Evolutionary conservation across 805 yeast species (phyloP).

Genomic region (Schwanniomyces vanrijiae): DNA sequence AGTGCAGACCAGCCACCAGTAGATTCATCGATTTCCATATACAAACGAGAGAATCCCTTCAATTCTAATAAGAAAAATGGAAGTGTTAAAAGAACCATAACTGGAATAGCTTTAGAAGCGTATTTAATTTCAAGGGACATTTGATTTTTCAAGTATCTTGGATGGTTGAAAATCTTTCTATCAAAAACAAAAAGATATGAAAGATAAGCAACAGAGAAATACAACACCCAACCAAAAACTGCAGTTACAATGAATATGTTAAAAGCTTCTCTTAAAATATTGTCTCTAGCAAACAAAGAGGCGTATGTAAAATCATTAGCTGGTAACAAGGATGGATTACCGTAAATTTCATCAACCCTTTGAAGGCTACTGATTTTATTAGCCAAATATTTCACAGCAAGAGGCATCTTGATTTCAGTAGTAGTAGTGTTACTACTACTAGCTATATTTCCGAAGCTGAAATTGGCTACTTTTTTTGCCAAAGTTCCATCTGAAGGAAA

Average conservation of each 20-base stretch:
- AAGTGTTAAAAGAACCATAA: slow-evolving; percentile 80
- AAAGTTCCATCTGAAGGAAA: slow-evolving; percentile 31
- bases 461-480: slow-evolving; percentile 12
- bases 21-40: slow-evolving; percentile 60
- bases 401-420: slow-evolving; percentile 11
- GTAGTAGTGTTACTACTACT: slow-evolving; percentile 7
- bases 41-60: slow-evolving; percentile 78
- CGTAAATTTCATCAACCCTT: slow-evolving; percentile 49
- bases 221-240: slow-evolving; percentile 84
- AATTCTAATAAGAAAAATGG: slow-evolving; percentile 90
- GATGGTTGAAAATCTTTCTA: slow-evolving; percentile 89
- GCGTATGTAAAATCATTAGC: slow-evolving; percentile 56
- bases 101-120: slow-evolving; percentile 81
- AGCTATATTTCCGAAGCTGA: slow-evolving; percentile 1
- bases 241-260: slow-evolving; percentile 70
- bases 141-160: slow-evolving; percentile 93
- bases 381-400: slow-evolving; percentile 13
- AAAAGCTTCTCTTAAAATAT: slow-evolving; percentile 66
- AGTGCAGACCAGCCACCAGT: slow-evolving; percentile 71
- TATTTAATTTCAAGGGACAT: slow-evolving; percentile 77
- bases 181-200: slow-evolving; percentile 82
- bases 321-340: slow-evolving; percentile 60
- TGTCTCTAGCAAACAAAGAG: slow-evolving; percentile 74
- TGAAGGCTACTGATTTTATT: slow-evolving; percentile 21
- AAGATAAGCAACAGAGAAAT: slow-evolving; percentile 71